Evolutionary conservation across 2,329 filamentous ascomycete genomes (phyloP), one percentile per base, ranked within the genome.

Genomic region (Macroventuria anomochaeta): DNA sequence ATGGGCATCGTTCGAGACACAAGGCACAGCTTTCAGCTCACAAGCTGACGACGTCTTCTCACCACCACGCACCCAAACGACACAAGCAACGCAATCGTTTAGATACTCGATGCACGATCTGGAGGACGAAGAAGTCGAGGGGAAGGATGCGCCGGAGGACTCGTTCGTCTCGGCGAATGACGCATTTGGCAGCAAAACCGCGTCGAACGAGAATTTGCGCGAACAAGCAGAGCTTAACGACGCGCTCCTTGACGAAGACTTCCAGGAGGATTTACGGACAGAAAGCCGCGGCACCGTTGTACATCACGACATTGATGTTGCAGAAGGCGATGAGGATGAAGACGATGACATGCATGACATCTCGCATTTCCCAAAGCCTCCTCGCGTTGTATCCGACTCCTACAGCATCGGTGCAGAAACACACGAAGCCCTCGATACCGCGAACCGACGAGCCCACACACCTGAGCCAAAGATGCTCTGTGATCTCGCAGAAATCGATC

Each of bases 131-230:
- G 54, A 40, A 4, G 20, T 44, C 4, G 49, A 52, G 1, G 64
- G 63, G 15, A 50, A 50, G 36, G 68, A 63, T 59, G 69, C 67
- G 59, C 73, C 60, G 62, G 69, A 77, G 41, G 78, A 79, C 43
- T 80, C 79, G 1, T 81, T 81, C 53, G 75, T 80, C 13, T 81
- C 79, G 10, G 79, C 79, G 2, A 76, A 77, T 40, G 79, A 81
- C 55, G 76, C 69, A 8, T 67, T 75, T 17, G 63, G 64, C 15
- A 71, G 69, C 62, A 69, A 71, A 50, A 64, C 61, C 31, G 58
- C 57, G 1, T 70, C 70, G 3, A 65, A 67, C 1, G 67, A 72
- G 46, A 55, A 68, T 39, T 34, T 68, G 36, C 59, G 44, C 39
- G 41, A 63, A 33, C 42, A 67, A 43, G 46, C 59, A 18, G 52